These are phyloP conservation scores for Przewalskia tangutica DNA, from an alignment of 257 asterid genomes.

Conservation along the genomic window DNA sequence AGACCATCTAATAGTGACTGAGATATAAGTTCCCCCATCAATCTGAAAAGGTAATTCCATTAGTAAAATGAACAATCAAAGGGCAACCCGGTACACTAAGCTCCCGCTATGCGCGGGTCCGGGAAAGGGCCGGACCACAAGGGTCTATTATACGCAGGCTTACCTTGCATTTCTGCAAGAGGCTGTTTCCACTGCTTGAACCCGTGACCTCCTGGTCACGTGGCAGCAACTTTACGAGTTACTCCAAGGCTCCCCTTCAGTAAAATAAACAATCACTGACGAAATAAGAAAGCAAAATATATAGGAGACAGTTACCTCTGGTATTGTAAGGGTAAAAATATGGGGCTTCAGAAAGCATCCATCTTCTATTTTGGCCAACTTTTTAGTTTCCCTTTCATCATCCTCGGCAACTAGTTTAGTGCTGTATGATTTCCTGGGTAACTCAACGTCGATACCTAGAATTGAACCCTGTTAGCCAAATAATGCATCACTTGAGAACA, in stretches of 20 bases:
- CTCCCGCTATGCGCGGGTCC: no score
- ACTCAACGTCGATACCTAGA: constrained; percentile 94
- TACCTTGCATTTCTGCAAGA: no score
- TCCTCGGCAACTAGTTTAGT: constrained; percentile 40
- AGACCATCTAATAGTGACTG: constrained; percentile 79
- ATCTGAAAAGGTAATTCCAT: constrained; percentile 35
- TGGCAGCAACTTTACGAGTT: no score
- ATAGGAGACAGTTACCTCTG: constrained; percentile 36
- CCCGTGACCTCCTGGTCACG: no score
- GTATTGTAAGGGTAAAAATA: constrained; percentile 63
- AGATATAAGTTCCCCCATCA: constrained; percentile 75
- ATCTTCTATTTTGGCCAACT: constrained; percentile 36
- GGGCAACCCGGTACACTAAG: no score
- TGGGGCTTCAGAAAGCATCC: constrained; percentile 61
- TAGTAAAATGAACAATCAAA: neutral
- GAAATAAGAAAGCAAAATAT: neutral
- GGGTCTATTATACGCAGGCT: no score
- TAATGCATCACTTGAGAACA: constrained; percentile 58
- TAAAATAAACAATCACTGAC: neutral
- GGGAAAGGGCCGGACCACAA: no score
- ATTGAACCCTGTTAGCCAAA: constrained; percentile 99
- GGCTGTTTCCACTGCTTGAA: no score
- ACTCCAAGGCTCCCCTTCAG: constrained; percentile 35
- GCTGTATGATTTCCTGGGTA: constrained; percentile 53
- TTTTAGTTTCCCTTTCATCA: constrained; percentile 21